Evolutionary conservation across 495 filamentous ascomycete species (phyloP).

Genomic region (Penicillium cosmopolitanum): DNA sequence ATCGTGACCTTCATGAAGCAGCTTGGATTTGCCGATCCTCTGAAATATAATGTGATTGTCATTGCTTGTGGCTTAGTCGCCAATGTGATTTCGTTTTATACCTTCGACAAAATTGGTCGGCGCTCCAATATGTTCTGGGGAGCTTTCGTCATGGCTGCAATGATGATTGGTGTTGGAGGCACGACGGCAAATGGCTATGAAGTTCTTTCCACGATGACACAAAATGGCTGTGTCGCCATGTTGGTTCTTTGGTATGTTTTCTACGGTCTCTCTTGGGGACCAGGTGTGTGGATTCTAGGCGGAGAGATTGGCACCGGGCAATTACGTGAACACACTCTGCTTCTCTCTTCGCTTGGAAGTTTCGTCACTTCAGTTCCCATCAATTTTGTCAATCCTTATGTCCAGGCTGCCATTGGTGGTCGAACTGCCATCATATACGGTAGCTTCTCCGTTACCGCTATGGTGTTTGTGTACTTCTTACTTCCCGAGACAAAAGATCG

Average conservation of each 20-base stretch:
- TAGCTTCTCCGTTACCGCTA: constrained; percentile 48
- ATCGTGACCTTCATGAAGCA: constrained; percentile 26
- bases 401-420: constrained; percentile 20
- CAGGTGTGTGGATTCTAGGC: constrained; percentile 15
- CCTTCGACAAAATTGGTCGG: constrained; percentile 57
- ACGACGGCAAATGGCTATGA: constrained; percentile 8
- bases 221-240: constrained; percentile 12
- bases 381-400: constrained; percentile 27
- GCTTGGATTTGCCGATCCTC: constrained; percentile 29
- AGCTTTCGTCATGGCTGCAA: constrained; percentile 16
- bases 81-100: constrained; percentile 53
- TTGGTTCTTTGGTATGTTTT: constrained; percentile 18
- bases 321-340: constrained; percentile 20
- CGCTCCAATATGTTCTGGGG: constrained; percentile 57
- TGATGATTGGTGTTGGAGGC: constrained; percentile 50
- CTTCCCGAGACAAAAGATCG: constrained; percentile 55
- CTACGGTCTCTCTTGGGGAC: constrained; percentile 15
- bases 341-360: constrained; percentile 11
- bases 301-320: constrained; percentile 19
- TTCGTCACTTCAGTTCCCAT: constrained; percentile 18
- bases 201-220: constrained; percentile 5
- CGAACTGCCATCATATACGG: constrained; percentile 42
- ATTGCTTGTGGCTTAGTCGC: constrained; percentile 55
- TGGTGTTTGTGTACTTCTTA: constrained; percentile 47
- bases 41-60: constrained; percentile 58